Percentiles rank a stretch among this genome's conserved stretches.
These are phyloP conservation scores for Silene uniflora DNA, from an alignment of 148 eudicot genomes.

Conservation along the genomic window DNA sequence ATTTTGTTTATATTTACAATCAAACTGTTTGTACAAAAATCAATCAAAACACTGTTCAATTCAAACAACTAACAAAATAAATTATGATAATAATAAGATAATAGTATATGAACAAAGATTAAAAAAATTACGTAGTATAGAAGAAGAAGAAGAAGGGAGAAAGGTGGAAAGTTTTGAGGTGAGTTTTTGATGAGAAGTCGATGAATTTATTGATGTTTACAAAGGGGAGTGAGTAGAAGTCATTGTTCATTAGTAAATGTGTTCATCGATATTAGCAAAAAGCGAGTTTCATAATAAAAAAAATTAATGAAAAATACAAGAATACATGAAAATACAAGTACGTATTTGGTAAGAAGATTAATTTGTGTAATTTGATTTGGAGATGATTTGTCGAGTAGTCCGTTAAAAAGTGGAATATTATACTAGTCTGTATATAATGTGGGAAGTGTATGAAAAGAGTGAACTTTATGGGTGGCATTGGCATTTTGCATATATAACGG, in stretches of 20 bases:
- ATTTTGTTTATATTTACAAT: too few species aligned
- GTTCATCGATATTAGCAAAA: constrained; percentile 31
- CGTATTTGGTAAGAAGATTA: too few species aligned
- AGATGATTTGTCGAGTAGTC: neutral
- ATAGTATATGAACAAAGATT: too few species aligned
- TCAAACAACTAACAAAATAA: too few species aligned
- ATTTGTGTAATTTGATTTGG: too few species aligned
- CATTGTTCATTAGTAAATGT: constrained; percentile 11
- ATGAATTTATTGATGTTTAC: neutral
- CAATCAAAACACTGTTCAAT: neutral
- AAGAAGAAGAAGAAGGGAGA: too few species aligned
- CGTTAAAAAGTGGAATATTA: neutral
- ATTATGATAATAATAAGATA: too few species aligned
- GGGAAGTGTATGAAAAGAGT: too few species aligned
- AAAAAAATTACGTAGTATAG: too few species aligned
- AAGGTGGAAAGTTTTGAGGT: neutral
- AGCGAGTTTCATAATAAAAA: constrained; percentile 21
- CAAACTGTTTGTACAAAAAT: neutral
- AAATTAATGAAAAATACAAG: neutral
- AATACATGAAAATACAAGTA: neutral
- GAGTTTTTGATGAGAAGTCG: neutral
- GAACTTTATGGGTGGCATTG: neutral
- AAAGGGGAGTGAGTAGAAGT: neutral
- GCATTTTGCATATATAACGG: constrained; percentile 15
- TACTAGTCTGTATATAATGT: too few species aligned